Evolutionary conservation across 2,329 filamentous ascomycete species (phyloP).

Genomic region (Neopestalotiopsis sp.): DNA sequence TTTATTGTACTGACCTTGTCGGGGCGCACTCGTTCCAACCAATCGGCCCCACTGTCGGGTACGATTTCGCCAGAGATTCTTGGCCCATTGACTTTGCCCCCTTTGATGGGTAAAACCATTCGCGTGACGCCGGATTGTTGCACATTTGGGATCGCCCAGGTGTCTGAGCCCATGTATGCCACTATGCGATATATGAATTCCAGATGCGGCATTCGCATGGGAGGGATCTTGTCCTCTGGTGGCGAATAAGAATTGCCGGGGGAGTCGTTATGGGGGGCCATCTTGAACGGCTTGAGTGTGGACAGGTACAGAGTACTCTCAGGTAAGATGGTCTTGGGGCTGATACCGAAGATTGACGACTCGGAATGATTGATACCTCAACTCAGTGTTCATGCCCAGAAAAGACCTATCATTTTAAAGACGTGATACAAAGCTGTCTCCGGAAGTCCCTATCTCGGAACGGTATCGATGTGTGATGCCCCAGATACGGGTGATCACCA

Average conservation of each 20-base stretch:
- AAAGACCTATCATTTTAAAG: too few relatives aligned
- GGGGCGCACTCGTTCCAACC: conserved; percentile 22
- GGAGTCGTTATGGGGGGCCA: conserved; percentile 8
- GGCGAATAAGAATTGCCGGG: conserved; percentile 18
- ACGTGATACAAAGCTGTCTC: too few relatives aligned
- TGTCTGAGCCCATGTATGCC: conserved; percentile 23
- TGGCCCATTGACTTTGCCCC: conserved; percentile 25
- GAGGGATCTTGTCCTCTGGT: conserved; percentile 10
- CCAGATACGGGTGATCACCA: background rate
- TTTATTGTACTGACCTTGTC: conserved; percentile 22
- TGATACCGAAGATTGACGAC: too few relatives aligned
- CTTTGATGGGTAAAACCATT: conserved; percentile 27
- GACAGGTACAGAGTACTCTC: too few relatives aligned
- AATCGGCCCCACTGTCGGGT: conserved; percentile 28
- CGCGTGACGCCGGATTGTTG: conserved; percentile 22
- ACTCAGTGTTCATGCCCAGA: too few relatives aligned
- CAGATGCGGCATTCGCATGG: conserved; percentile 27
- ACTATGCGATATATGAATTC: conserved; percentile 30
- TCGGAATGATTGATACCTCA: too few relatives aligned
- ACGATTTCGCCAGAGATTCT: conserved; percentile 25
- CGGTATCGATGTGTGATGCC: background rate
- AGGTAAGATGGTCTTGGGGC: too few relatives aligned
- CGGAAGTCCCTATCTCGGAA: background rate
- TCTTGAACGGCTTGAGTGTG: background rate
- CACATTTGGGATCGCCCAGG: conserved; percentile 23